These are phyloP conservation scores for Paratrypanosoma confusum DNA, from an alignment of 208 protist species.

Conservation along the genomic window DNA sequence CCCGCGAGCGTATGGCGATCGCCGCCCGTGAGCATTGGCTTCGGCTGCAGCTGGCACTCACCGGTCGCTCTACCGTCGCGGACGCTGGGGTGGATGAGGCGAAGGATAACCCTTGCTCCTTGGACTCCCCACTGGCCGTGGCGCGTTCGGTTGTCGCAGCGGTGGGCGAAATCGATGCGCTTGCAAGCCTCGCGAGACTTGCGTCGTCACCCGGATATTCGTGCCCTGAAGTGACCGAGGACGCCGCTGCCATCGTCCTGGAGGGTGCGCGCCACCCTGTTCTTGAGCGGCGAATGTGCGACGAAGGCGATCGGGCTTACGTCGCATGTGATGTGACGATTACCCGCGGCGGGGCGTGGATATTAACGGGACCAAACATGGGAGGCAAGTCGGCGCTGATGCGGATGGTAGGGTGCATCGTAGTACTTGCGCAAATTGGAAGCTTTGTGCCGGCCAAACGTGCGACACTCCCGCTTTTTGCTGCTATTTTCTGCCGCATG, in stretches of 20 bases:
- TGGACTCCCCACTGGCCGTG: not conserved
- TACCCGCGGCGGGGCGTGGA: constrained; percentile 35
- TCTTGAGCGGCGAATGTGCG: constrained; percentile 37
- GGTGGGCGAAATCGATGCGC: no score
- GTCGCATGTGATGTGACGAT: constrained; percentile 55
- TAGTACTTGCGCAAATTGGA: constrained; percentile 91
- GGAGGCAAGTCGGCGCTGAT: constrained; percentile 91
- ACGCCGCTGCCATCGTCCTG: constrained; percentile 19
- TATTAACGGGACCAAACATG: constrained; percentile 94
- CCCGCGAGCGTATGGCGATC: constrained; percentile 45
- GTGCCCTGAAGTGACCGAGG: constrained; percentile 1
- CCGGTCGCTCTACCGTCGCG: no score
- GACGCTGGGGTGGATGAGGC: no score
- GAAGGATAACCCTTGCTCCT: no score
- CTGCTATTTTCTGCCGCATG: constrained; percentile 89
- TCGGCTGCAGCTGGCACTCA: constrained; percentile 23
- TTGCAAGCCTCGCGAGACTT: no score
- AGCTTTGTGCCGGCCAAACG: constrained; percentile 87
- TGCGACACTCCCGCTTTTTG: constrained; percentile 77
- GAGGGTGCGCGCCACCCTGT: constrained; percentile 57
- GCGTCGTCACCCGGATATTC: no score
- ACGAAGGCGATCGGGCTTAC: no score
- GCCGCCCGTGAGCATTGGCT: constrained; percentile 50
- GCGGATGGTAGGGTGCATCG: constrained; percentile 87
- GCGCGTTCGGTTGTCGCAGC: no score